phyloP scores from a whole-genome alignment of 352 stramenopile species.

The Pythium sp. region DNA sequence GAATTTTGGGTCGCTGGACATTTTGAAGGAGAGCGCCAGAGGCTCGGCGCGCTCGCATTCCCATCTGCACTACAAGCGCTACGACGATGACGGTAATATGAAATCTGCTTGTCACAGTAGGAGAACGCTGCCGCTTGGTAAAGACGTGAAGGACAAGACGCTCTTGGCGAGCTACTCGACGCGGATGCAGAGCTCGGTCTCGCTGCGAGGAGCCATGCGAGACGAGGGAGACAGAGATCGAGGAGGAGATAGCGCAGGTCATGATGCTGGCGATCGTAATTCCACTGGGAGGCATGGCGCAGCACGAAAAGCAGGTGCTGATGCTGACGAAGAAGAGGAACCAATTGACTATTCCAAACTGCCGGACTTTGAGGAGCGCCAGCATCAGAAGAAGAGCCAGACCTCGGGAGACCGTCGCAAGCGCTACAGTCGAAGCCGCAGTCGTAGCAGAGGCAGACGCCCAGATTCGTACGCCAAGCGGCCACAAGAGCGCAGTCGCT shows the following conservation, averaged over 20 bases:
- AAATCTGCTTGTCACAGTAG: constrained; percentile 1
- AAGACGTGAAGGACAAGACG: constrained; percentile 58
- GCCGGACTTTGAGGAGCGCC: constrained; percentile 58
- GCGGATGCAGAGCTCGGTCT: constrained; percentile 52
- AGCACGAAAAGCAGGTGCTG: background rate
- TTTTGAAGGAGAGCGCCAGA: constrained; percentile 47
- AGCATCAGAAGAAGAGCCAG: constrained; percentile 6
- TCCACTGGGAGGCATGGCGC: background rate
- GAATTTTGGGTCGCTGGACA: constrained; percentile 53
- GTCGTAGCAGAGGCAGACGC: constrained; percentile 27
- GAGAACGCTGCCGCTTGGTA: constrained; percentile 36
- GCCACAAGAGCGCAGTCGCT: constrained; percentile 17
- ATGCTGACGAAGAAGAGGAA: constrained; percentile 40
- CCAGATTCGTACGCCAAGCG: constrained; percentile 14
- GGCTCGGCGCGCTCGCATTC: constrained; percentile 49
- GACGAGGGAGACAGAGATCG: constrained; percentile 4
- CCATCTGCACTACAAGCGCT: constrained; percentile 71
- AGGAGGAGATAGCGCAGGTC: background rate
- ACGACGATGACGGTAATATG: constrained; percentile 21
- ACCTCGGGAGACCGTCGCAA: background rate
- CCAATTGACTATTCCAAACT: constrained; percentile 82
- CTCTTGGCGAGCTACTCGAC: constrained; percentile 61
- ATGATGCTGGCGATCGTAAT: constrained; percentile 7
- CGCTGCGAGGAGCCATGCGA: constrained; percentile 25
- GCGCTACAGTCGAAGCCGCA: constrained; percentile 33